phyloP scores from a whole-genome alignment of 768 basidiomycete species.

The Leccinum subgranulosum region DNA sequence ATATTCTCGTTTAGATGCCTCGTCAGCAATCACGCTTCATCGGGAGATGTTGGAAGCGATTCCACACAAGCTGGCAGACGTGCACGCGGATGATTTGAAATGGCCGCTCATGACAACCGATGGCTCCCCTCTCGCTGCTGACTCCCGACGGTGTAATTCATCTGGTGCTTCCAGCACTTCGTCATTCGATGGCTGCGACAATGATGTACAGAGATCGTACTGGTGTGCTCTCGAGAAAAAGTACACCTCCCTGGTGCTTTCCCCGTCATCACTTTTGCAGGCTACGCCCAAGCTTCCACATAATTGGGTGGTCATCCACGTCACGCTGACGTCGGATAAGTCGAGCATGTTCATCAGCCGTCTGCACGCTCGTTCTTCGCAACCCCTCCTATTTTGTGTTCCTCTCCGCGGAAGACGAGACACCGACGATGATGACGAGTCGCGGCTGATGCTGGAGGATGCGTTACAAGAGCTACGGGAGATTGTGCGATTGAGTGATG shows the following conservation, averaged over 20 bases:
- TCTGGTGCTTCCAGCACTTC: slow-evolving; percentile 16
- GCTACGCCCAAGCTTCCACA: slow-evolving; percentile 52
- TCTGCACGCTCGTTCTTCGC: slow-evolving; percentile 50
- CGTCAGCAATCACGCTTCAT: slow-evolving; percentile 72
- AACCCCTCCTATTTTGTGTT: slow-evolving; percentile 81
- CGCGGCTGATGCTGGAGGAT: slow-evolving; percentile 69
- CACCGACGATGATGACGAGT: slow-evolving; percentile 66
- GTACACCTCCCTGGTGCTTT: slow-evolving; percentile 37
- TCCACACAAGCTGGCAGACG: slow-evolving; percentile 58
- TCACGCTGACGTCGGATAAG: slow-evolving; percentile 80
- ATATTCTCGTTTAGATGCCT: slow-evolving; percentile 50
- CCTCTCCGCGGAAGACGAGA: slow-evolving; percentile 85
- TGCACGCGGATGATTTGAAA: slow-evolving; percentile 57
- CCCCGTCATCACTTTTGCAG: slow-evolving; percentile 37
- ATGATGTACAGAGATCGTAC: slow-evolving; percentile 43
- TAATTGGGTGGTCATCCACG: slow-evolving; percentile 82
- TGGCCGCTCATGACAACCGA: slow-evolving; percentile 63
- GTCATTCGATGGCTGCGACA: slow-evolving; percentile 34
- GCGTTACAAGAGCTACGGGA: slow-evolving; percentile 72
- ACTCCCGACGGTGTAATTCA: slow-evolving; percentile 17
- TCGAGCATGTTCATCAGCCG: slow-evolving; percentile 82
- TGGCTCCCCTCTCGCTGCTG: slow-evolving; percentile 37
- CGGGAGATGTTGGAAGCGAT: slow-evolving; percentile 87
- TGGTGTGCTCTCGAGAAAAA: slow-evolving; percentile 59
- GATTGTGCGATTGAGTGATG: slow-evolving; percentile 78